A percentile compares a stretch with the other conserved stretches of the same genome.
Conservation (phyloP, 2,329 filamentous ascomycete species). For the Clonostachys solani region DNA sequence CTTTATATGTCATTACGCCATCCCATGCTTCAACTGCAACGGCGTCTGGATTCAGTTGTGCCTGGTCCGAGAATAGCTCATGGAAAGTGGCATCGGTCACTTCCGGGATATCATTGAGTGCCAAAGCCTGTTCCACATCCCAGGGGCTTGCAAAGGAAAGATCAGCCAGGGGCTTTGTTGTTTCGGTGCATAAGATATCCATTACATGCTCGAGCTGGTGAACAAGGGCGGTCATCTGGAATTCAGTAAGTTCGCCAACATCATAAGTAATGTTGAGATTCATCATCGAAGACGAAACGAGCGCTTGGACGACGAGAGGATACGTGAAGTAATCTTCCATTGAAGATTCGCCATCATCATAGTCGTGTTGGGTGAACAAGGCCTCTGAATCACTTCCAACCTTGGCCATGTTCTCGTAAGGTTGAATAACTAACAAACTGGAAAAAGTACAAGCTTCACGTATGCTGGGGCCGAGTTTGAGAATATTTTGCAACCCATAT, state of each 20-base stretch:
- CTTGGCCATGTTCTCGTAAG: slow-evolving; percentile 1
- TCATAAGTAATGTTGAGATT: slow-evolving; percentile 2
- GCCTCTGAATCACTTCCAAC: neutral
- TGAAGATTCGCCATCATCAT: slow-evolving; percentile 14
- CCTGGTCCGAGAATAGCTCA: slow-evolving; percentile 28
- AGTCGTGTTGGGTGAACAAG: neutral
- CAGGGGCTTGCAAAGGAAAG: neutral
- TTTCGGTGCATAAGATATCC: slow-evolving; percentile 2
- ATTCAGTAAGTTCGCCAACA: slow-evolving; percentile 1
- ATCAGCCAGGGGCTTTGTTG: neutral
- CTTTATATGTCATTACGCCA: slow-evolving; percentile 28
- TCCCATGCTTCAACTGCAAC: slow-evolving; percentile 35
- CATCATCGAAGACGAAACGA: neutral
- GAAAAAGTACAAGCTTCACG: slow-evolving; percentile 11
- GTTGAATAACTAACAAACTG: slow-evolving; percentile 11
- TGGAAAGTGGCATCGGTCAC: slow-evolving; percentile 23
- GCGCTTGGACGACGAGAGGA: slow-evolving; percentile 3
- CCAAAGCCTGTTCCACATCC: slow-evolving; percentile 1
- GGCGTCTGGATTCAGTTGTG: slow-evolving; percentile 17
- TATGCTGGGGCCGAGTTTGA: slow-evolving; percentile 6
- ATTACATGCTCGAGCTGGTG: slow-evolving; percentile 7
- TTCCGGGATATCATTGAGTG: neutral
- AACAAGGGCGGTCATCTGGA: slow-evolving; percentile 5
- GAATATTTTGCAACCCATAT: slow-evolving; percentile 14
- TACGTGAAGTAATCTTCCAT: slow-evolving; percentile 11